phyloP scores from a whole-genome alignment of 176 grass and related monocot genomes.

The Oryza nivara region DNA sequence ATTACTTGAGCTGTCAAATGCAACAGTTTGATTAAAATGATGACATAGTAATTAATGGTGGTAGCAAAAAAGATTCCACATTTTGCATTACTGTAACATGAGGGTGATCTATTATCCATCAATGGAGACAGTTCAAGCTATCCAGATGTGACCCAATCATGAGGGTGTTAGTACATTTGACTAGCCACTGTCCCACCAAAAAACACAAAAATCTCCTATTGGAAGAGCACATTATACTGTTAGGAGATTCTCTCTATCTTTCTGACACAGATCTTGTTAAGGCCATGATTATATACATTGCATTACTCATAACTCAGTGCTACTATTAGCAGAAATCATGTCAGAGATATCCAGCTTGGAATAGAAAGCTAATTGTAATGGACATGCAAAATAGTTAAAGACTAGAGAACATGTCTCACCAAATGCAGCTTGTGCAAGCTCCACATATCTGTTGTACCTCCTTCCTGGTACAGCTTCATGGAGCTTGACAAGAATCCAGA shows the following conservation, averaged over 20 bases:
- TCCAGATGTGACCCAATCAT: conserved; percentile 24
- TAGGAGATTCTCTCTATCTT: conserved; percentile 36
- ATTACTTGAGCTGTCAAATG: conserved; percentile 10
- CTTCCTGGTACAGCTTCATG: conserved; percentile 95
- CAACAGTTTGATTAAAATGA: conserved; percentile 37
- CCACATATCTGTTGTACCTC: conserved; percentile 96
- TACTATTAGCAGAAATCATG: conserved; percentile 3
- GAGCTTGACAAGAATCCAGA: conserved; percentile 93
- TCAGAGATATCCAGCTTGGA: conserved; percentile 14
- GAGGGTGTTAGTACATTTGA: conserved; percentile 16
- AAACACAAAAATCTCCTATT: conserved; percentile 13
- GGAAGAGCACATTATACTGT: conserved; percentile 32
- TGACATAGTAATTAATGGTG: background rate
- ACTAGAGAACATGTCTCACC: conserved; percentile 58
- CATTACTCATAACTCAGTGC: background rate
- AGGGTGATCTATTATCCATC: conserved; percentile 9
- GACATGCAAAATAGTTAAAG: conserved; percentile 26
- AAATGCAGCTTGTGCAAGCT: conserved; percentile 97
- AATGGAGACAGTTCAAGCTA: conserved; percentile 13
- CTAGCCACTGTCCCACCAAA: conserved; percentile 5
- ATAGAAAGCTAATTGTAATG: conserved; percentile 2
- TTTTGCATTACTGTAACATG: background rate
- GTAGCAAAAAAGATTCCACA: conserved; percentile 33
- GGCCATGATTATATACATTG: conserved; percentile 22
- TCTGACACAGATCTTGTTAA: conserved; percentile 28